These are phyloP conservation scores for Botrytis pseudocinerea DNA, from an alignment of 2,329 filamentous ascomycete species.

Conservation along the genomic window DNA sequence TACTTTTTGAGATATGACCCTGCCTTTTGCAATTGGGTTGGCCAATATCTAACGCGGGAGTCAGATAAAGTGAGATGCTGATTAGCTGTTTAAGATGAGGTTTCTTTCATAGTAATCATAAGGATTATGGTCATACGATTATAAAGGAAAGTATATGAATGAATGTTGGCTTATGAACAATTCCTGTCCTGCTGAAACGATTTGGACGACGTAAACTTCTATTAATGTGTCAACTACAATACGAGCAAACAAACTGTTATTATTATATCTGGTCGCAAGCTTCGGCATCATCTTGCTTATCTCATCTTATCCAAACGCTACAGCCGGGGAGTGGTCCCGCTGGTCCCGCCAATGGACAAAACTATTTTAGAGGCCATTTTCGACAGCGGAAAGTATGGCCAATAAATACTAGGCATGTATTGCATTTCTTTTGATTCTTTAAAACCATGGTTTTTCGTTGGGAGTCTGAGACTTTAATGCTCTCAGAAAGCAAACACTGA, in stretches of 20 bases:
- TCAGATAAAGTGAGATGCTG: neutral
- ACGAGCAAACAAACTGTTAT: neutral
- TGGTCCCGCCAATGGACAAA: neutral
- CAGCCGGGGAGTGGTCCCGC: neutral
- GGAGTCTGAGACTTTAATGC: neutral
- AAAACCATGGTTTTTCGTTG: neutral
- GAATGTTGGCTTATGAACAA: neutral
- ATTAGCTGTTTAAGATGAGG: conserved; percentile 9
- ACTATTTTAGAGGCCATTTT: neutral
- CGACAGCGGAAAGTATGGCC: neutral
- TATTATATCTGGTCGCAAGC: conserved; percentile 10
- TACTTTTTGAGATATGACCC: neutral
- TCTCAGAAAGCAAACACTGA: neutral
- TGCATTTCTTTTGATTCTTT: neutral
- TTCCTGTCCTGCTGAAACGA: neutral
- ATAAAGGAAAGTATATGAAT: neutral
- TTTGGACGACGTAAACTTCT: neutral
- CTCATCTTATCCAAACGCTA: conserved; percentile 1
- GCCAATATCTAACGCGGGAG: neutral
- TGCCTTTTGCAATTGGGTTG: neutral
- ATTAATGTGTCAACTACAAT: neutral
- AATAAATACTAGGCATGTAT: neutral
- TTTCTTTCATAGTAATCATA: conserved; percentile 11
- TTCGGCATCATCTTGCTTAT: conserved; percentile 6
- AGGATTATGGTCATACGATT: neutral